Conservation (phyloP, 768 basidiomycete genomes). For the Psilocybe cubensis region DNA sequence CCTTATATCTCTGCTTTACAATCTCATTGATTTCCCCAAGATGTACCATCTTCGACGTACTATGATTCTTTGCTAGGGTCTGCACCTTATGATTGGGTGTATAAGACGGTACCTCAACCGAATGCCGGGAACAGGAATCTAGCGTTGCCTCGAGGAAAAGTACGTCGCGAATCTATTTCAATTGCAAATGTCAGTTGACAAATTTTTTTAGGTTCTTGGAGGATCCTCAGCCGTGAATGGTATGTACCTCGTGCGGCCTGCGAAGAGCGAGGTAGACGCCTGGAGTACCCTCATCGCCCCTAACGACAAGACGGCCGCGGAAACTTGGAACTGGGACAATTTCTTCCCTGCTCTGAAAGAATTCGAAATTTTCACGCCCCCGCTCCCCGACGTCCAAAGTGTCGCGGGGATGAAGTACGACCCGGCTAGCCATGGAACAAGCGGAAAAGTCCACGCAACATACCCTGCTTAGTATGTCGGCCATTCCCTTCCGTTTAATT, state of each 20-base stretch:
- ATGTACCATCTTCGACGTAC: constrained; percentile 55
- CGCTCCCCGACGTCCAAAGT: constrained; percentile 39
- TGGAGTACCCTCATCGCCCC: constrained; percentile 48
- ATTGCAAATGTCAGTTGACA: background rate
- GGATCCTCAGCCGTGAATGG: constrained; percentile 74
- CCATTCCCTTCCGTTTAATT: constrained; percentile 22
- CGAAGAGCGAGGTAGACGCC: constrained; percentile 50
- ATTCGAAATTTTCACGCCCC: constrained; percentile 61
- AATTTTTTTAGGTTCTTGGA: constrained; percentile 52
- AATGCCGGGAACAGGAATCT: constrained; percentile 45
- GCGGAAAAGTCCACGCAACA: constrained; percentile 44
- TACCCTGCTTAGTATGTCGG: constrained; percentile 60
- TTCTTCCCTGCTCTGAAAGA: constrained; percentile 50
- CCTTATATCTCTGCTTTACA: background rate
- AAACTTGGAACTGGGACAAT: constrained; percentile 49
- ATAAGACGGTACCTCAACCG: constrained; percentile 50
- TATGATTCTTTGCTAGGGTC: constrained; percentile 50
- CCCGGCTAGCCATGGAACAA: constrained; percentile 49
- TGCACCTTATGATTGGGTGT: constrained; percentile 57
- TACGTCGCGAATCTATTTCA: constrained; percentile 18
- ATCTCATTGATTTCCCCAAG: constrained; percentile 24
- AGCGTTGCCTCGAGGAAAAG: constrained; percentile 66
- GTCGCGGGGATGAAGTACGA: constrained; percentile 50
- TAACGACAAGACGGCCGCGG: constrained; percentile 36
- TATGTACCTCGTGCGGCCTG: constrained; percentile 64